phyloP scores from a whole-genome alignment of 345 rosid genomes.

The Eucalyptus pauciflora region DNA sequence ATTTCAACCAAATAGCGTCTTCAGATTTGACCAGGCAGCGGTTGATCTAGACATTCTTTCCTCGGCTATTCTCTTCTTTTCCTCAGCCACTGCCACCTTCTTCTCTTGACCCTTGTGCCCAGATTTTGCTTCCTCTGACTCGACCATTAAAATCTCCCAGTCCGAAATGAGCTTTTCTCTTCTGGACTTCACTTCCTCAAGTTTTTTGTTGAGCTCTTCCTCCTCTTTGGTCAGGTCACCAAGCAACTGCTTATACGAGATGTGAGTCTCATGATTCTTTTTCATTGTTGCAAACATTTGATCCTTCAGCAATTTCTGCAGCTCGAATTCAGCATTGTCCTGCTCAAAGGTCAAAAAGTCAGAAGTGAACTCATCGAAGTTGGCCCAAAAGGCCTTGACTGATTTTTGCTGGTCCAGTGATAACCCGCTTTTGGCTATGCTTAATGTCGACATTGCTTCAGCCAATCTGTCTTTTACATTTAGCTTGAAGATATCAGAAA shows the following conservation, averaged over 20 bases:
- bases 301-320: neutral
- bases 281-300: neutral
- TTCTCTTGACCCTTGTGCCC: neutral
- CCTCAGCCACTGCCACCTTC: neutral
- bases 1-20: neutral
- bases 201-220: neutral
- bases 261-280: neutral
- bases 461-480: slow-evolving; percentile 3
- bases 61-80: slow-evolving; percentile 3
- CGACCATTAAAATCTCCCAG: neutral
- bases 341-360: neutral
- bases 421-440: neutral
- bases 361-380: neutral
- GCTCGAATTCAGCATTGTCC: neutral
- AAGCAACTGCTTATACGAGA: neutral
- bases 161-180: neutral
- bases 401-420: neutral
- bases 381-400: neutral
- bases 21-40: slow-evolving; percentile 1
- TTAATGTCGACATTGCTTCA: neutral
- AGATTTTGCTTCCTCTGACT: neutral
- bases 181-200: neutral
- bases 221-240: neutral
- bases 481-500: slow-evolving; percentile 3
- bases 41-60: slow-evolving; percentile 4